Evolutionary conservation across 345 rosid genomes (phyloP).

Genomic region (Arabis alpina): DNA sequence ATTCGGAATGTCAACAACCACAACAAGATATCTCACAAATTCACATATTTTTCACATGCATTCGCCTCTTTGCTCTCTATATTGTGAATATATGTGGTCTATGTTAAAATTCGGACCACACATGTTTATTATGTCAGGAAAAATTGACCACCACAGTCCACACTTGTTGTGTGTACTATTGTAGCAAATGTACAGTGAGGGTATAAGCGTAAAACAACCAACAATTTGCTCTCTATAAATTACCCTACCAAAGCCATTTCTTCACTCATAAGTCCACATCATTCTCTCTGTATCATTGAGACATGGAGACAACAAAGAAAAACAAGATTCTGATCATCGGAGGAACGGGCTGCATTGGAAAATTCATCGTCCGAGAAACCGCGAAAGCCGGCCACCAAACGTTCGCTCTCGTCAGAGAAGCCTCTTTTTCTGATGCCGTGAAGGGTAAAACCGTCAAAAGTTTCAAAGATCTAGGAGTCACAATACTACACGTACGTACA

Average conservation of each 20-base stretch:
- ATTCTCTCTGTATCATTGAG: too few species aligned
- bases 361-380: constrained; percentile 37
- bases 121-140: not conserved
- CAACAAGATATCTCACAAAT: too few species aligned
- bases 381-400: constrained; percentile 41
- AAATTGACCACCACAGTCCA: too few species aligned
- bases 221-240: too few species aligned
- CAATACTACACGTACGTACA: constrained; percentile 12
- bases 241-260: too few species aligned
- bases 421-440: constrained; percentile 32
- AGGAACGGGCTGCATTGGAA: constrained; percentile 43
- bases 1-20: too few species aligned
- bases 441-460: constrained; percentile 34
- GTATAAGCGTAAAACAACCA: too few species aligned
- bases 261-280: too few species aligned
- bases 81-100: not conserved
- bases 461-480: constrained; percentile 41
- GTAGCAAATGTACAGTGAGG: too few species aligned
- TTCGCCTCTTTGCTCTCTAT: not conserved
- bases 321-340: constrained; percentile 49
- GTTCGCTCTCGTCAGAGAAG: constrained; percentile 43
- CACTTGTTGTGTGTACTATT: too few species aligned
- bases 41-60: not conserved
- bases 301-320: constrained; percentile 23
- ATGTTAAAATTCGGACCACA: not conserved